Conservation (phyloP, 2,329 filamentous ascomycete genomes). For the Thelonectria blattea region DNA sequence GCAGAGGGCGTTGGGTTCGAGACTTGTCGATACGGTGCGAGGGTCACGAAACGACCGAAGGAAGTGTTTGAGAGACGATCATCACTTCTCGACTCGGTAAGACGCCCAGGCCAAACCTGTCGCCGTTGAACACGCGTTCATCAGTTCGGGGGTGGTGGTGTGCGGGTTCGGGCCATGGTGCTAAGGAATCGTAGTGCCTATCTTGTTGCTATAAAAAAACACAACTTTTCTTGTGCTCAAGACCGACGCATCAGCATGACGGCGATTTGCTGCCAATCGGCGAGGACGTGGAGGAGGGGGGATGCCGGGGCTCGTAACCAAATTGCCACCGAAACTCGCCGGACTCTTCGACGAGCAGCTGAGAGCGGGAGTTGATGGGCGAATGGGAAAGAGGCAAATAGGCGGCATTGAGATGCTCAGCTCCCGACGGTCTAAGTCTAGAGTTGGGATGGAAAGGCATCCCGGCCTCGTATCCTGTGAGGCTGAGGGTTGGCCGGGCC, state of each 20-base stretch:
- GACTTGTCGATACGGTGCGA: background rate
- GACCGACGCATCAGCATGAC: slow-evolving; percentile 5
- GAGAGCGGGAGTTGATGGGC: slow-evolving; percentile 15
- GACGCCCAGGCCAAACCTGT: background rate
- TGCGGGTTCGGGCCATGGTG: slow-evolving; percentile 3
- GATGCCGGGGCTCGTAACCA: slow-evolving; percentile 17
- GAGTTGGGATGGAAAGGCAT: too few species aligned
- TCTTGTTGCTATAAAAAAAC: slow-evolving; percentile 34
- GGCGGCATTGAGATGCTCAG: background rate
- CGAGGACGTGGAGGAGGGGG: background rate
- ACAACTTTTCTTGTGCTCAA: too few species aligned
- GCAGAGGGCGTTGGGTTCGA: background rate
- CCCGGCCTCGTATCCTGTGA: too few species aligned
- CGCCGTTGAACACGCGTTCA: slow-evolving; percentile 25
- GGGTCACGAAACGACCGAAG: background rate
- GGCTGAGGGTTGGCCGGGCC: too few species aligned
- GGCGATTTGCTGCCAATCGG: slow-evolving; percentile 4
- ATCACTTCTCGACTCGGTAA: background rate
- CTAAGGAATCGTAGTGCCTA: background rate
- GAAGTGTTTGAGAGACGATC: background rate
- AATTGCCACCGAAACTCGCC: slow-evolving; percentile 4
- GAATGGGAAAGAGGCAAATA: background rate
- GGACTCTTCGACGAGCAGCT: slow-evolving; percentile 12
- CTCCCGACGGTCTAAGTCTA: background rate
- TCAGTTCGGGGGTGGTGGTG: background rate